phyloP scores from a whole-genome alignment of 345 rosid genomes.

The Eucalyptus decipiens region DNA sequence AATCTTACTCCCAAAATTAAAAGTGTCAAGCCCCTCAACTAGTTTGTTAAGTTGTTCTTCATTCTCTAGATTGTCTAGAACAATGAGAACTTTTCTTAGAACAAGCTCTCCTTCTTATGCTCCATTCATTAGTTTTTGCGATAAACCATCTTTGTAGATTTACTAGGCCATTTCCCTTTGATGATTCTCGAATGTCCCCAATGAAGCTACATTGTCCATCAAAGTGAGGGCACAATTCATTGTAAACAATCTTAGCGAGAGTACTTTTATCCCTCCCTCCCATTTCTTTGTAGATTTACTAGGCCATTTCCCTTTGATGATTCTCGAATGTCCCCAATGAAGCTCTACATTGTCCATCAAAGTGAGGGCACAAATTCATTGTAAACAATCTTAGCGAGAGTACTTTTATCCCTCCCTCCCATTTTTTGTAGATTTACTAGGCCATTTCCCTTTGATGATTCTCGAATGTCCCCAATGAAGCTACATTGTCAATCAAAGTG shows the following conservation, averaged over 20 bases:
- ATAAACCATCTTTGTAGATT: accelerated
- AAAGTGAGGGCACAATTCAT: background rate
- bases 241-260: background rate
- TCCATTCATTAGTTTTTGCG: accelerated
- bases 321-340: too few species aligned
- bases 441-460: background rate
- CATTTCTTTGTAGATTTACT: background rate
- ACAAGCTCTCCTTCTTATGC: background rate
- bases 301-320: too few species aligned
- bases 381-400: too few species aligned
- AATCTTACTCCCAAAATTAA: background rate
- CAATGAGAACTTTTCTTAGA: background rate
- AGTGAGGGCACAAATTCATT: too few species aligned
- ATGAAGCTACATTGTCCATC: background rate
- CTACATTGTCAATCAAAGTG: background rate
- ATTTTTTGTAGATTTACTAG: background rate
- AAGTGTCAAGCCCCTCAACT: background rate
- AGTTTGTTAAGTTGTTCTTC: background rate
- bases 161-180: background rate
- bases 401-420: too few species aligned
- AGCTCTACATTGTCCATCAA: too few species aligned
- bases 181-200: background rate
- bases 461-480: background rate
- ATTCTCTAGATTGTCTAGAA: background rate
- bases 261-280: background rate